phyloP scores from a whole-genome alignment of 345 rosid genomes.

The Eucalyptus grandis region DNA sequence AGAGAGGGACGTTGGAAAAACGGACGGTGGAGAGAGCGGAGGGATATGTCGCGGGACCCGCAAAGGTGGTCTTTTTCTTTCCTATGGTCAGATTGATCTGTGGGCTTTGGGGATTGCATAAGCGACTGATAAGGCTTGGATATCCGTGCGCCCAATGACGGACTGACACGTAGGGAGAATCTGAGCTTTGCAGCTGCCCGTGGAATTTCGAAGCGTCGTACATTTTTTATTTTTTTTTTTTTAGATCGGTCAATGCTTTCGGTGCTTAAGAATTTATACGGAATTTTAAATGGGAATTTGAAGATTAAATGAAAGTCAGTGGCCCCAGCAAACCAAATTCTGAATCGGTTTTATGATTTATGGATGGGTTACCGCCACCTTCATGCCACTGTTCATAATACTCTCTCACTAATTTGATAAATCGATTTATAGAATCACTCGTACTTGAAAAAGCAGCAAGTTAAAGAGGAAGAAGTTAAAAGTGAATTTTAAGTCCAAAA shows the following conservation, averaged over 20 bases:
- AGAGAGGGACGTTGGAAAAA: too few species aligned
- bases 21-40: too few species aligned
- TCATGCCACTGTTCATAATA: neutral
- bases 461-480: rapidly evolving
- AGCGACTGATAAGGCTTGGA: neutral
- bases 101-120: neutral
- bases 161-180: neutral
- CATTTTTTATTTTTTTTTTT: neutral
- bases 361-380: neutral
- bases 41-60: too few species aligned
- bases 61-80: neutral
- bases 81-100: neutral
- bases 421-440: rapidly evolving
- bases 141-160: neutral
- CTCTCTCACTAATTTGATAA: neutral
- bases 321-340: neutral
- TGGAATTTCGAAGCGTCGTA: neutral
- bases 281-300: neutral
- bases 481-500: rapidly evolving
- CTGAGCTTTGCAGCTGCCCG: neutral
- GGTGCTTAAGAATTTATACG: neutral
- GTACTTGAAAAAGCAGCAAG: rapidly evolving
- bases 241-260: neutral
- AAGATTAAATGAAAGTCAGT: neutral
- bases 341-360: neutral